These are phyloP conservation scores for Celoporthe dispersa DNA, from an alignment of 2,329 filamentous ascomycete species.

Conservation along the genomic window DNA sequence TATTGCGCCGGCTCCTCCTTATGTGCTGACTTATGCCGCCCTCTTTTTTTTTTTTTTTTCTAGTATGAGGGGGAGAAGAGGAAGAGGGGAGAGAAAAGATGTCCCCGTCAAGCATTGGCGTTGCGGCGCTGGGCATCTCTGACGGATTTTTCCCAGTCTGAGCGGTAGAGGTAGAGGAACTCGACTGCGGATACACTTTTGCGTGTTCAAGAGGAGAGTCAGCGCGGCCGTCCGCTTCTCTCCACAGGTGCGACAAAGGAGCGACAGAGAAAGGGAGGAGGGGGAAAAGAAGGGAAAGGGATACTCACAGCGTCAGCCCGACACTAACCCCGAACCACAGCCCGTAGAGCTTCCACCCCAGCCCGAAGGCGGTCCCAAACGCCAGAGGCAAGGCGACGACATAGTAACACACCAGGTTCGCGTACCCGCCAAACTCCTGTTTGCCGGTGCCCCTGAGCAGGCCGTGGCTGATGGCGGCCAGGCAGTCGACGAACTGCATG, in stretches of 20 bases:
- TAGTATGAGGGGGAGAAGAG: not conserved
- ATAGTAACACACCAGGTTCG: slow-evolving; percentile 88
- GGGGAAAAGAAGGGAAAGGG: not conserved
- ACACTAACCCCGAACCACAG: slow-evolving; percentile 81
- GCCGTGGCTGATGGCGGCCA: slow-evolving; percentile 80
- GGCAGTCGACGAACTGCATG: slow-evolving; percentile 87
- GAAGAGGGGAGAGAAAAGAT: not conserved
- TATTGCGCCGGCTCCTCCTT: not conserved
- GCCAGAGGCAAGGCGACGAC: slow-evolving; percentile 82
- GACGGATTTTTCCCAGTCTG: slow-evolving; percentile 58
- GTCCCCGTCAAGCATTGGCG: slow-evolving; percentile 42
- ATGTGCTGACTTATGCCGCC: not conserved
- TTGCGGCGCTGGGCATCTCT: slow-evolving; percentile 58
- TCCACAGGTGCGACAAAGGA: no score
- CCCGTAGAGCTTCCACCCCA: slow-evolving; percentile 77
- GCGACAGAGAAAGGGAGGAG: not conserved
- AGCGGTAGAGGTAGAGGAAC: slow-evolving; percentile 55
- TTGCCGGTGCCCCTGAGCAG: slow-evolving; percentile 84
- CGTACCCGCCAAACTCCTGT: slow-evolving; percentile 87
- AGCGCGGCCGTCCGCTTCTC: no score
- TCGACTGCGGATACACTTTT: slow-evolving; percentile 59
- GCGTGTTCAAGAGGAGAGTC: slow-evolving; percentile 12
- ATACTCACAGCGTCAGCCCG: slow-evolving; percentile 66
- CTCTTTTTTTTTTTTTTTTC: not conserved
- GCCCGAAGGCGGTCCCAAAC: slow-evolving; percentile 75